These are phyloP conservation scores for Arabidopsis thaliana DNA, from an alignment of 345 rosid genomes.

Conservation along the genomic window TAIR10.1 NC_003075.7:14955501-14956000, in stretches of 20 bases:
- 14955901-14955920: constrained; percentile 80
- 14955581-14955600: background rate
- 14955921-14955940: constrained; percentile 78
- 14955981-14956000: constrained; percentile 36
- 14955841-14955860: constrained; percentile 90
- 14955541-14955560: constrained; percentile 89
- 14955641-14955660: no score
- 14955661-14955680: no score
- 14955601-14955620: background rate
- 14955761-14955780: background rate
- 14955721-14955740: background rate
- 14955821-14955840: constrained; percentile 74
- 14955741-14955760: background rate
- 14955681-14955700: no score
- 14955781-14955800: background rate
- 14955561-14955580: constrained; percentile 42
- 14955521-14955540: constrained; percentile 93
- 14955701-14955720: background rate
- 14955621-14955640: background rate
- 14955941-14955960: constrained; percentile 17
- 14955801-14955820: constrained; percentile 78
- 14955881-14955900: constrained; percentile 80
- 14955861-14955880: constrained; percentile 91
- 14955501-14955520: constrained; percentile 76
- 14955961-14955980: constrained; percentile 4